A percentile compares a stretch with the other conserved stretches of the same genome.
Evolutionary conservation across 345 rosid species (phyloP).

Genomic region (Clausena lansium): DNA sequence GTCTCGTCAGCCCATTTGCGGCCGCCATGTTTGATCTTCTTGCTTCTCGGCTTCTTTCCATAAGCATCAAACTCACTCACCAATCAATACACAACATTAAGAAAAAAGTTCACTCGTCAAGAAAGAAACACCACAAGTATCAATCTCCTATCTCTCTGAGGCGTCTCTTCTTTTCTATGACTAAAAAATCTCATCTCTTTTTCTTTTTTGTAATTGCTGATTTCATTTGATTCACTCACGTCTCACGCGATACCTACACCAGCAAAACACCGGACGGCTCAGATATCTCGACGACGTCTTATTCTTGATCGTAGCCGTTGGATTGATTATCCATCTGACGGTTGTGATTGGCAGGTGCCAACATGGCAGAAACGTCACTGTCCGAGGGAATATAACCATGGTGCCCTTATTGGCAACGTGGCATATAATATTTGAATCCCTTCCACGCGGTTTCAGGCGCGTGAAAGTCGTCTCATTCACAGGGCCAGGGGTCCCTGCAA

Average conservation of each 20-base stretch:
- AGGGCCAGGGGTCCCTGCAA: background rate
- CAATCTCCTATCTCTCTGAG: background rate
- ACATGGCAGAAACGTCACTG: slow-evolving; percentile 49
- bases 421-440: background rate
- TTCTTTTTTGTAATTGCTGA: slow-evolving; percentile 1
- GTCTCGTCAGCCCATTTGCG: slow-evolving; percentile 40
- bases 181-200: slow-evolving; percentile 21
- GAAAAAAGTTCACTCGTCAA: slow-evolving; percentile 9
- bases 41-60: slow-evolving; percentile 49
- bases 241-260: slow-evolving; percentile 21
- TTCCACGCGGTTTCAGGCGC: slow-evolving; percentile 2
- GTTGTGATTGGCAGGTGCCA: slow-evolving; percentile 30
- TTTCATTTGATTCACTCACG: background rate
- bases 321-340: slow-evolving; percentile 15
- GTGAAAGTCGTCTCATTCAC: background rate
- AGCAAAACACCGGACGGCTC: slow-evolving; percentile 32
- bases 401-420: slow-evolving; percentile 37
- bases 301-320: slow-evolving; percentile 17
- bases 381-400: slow-evolving; percentile 37
- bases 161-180: slow-evolving; percentile 8
- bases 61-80: slow-evolving; percentile 18
- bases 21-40: slow-evolving; percentile 42
- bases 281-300: slow-evolving; percentile 16
- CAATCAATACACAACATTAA: slow-evolving; percentile 9
- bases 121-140: background rate